Evolutionary conservation across 345 rosid species (phyloP).

Genomic region (Melastoma malabathricum): DNA sequence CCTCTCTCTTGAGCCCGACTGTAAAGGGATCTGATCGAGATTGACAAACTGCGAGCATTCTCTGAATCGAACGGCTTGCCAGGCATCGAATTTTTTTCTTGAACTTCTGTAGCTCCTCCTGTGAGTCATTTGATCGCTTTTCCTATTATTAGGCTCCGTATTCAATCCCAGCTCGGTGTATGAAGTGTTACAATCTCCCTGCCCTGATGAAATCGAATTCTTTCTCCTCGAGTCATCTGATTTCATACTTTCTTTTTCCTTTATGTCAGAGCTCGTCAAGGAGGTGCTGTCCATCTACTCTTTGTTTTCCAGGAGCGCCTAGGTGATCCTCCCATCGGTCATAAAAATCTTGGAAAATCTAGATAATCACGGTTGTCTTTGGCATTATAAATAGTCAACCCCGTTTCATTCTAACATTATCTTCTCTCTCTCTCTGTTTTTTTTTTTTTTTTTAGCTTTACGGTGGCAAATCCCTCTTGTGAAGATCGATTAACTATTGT

Average conservation of each 20-base stretch:
- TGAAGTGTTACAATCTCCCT: conserved; percentile 14
- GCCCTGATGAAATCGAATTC: conserved; percentile 18
- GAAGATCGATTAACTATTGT: too few relatives aligned
- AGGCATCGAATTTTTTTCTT: conserved; percentile 84
- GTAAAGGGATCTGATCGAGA: conserved; percentile 11
- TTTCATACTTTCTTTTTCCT: conserved; percentile 12
- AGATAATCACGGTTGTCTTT: too few relatives aligned
- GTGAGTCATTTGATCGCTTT: conserved; percentile 12
- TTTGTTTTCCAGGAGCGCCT: too few relatives aligned
- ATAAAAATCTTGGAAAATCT: too few relatives aligned
- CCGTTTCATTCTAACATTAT: too few relatives aligned
- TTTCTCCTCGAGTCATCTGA: conserved; percentile 17
- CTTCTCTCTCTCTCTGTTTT: too few relatives aligned
- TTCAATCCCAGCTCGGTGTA: conserved; percentile 7
- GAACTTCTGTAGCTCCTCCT: conserved; percentile 79
- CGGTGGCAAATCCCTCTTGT: too few relatives aligned
- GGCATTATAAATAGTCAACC: too few relatives aligned
- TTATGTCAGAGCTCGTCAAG: conserved; percentile 15
- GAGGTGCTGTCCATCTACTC: conserved; percentile 19
- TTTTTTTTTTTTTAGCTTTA: too few relatives aligned
- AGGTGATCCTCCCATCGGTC: too few relatives aligned
- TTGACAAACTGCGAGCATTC: conserved; percentile 48
- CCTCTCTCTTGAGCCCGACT: conserved; percentile 11
- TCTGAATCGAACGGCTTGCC: conserved; percentile 71
- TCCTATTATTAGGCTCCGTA: conserved; percentile 20